Evolutionary conservation across 106 monocot genomes (phyloP).

Genomic region (Xerophyta viscosa): DNA sequence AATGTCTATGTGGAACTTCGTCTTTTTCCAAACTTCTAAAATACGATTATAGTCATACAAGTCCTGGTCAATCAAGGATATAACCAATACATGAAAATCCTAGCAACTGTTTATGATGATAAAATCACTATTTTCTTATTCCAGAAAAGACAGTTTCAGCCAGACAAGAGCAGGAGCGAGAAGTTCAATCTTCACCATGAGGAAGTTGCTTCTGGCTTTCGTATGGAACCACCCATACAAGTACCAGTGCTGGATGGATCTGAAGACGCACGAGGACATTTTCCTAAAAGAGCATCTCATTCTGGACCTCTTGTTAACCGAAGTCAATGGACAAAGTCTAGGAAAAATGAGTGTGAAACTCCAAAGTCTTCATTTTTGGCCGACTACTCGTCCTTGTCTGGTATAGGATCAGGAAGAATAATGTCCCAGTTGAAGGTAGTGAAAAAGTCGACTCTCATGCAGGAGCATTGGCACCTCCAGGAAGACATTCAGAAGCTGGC

Average conservation of each 20-base stretch:
- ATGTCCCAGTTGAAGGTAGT: conserved; percentile 20
- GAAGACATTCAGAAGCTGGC: conserved; percentile 59
- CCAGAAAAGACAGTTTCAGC: conserved; percentile 71
- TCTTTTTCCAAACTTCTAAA: too few relatives aligned
- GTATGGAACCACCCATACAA: conserved; percentile 65
- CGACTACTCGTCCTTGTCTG: conserved; percentile 26
- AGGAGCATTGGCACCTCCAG: conserved; percentile 25
- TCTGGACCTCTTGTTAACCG: conserved; percentile 81
- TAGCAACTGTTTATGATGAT: too few relatives aligned
- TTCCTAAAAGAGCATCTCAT: conserved; percentile 56
- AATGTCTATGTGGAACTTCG: too few relatives aligned
- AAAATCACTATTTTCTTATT: too few relatives aligned
- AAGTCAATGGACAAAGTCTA: conserved; percentile 37
- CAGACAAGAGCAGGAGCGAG: conserved; percentile 68
- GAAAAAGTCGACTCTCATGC: conserved; percentile 15
- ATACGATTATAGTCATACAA: too few relatives aligned
- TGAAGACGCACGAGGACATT: conserved; percentile 30
- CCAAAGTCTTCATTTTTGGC: conserved; percentile 29
- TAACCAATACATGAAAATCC: too few relatives aligned
- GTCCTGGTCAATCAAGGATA: too few relatives aligned
- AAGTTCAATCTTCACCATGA: conserved; percentile 66
- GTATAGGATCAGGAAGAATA: conserved; percentile 23
- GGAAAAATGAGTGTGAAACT: conserved; percentile 27
- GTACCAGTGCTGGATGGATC: conserved; percentile 25
- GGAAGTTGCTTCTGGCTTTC: conserved; percentile 78